Base-by-base conservation (phyloP, 2,329 filamentous ascomycete species). In the Metarhizium anisopliae region DNA sequence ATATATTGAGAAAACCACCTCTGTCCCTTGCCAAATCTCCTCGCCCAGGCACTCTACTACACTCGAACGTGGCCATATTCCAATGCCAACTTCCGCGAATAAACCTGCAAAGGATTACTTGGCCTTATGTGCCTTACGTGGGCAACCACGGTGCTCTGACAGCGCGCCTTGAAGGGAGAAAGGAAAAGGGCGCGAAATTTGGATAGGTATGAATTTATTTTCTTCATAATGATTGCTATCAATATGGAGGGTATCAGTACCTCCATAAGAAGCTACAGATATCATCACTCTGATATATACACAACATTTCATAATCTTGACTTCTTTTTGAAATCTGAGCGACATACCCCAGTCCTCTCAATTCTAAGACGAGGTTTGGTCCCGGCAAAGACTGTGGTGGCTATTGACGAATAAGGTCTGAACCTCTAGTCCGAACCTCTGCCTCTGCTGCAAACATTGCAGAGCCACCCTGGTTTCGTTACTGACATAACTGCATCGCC, bases 391-490 rank as follows among this genome's bases (percentile, higher is more conserved):
- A 38, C 10, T 51, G 29, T 35, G n/a, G 8, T 40, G 3, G 40
- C 52, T 30, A 7, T 6, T n/a, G 7, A 36, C 35, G 11, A 13
- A n/a, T 25, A 54, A 47, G 45, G n/a, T 30, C 51, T 20, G 30
- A 20, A 18, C 53, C 57, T 60, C 65, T 68, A 70, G 53, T 61
- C 63, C 56, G 63, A 56, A 50, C 56, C 58, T 20, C 53, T 50
- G 51, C 56, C 35, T 45, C 61, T 58, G 53, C 58, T 66, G 55
- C 77, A 79, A 20, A 65, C 57, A 59, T 77, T 77, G 62, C 77
- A 79, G 36, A 68, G 66, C 77, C 77, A 78, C 32, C 66, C 67
- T 13, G 61, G 50, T 47, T 64, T 68, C 47, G 61, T 65, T 10
- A 75, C 65, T 2, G 75, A 63, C 51, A 70, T 68, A 18, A 67